Conservation (phyloP, 192 early-diverging fungal species). For the Allomyces javanicus region DNA sequence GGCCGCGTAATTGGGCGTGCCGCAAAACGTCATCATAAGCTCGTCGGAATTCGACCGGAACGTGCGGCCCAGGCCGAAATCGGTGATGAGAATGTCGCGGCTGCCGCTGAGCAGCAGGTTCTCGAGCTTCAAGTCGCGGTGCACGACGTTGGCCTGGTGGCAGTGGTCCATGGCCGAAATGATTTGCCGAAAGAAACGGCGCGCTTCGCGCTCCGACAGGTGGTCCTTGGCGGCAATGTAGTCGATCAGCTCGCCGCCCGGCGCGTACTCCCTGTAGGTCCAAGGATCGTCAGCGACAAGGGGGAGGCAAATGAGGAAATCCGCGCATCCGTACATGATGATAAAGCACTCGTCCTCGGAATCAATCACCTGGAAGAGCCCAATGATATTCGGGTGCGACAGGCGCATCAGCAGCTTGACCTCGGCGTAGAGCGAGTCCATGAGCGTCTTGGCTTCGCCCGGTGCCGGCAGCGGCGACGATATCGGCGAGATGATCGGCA, state of each 20-base stretch:
- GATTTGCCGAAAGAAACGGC: constrained; percentile 35
- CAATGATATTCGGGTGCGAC: constrained; percentile 41
- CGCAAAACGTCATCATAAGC: constrained; percentile 41
- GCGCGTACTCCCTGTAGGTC: constrained; percentile 30
- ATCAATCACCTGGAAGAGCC: constrained; percentile 38
- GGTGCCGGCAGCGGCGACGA: not conserved
- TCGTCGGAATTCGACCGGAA: constrained; percentile 22
- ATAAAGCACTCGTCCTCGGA: constrained; percentile 37
- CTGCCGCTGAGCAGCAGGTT: constrained; percentile 30
- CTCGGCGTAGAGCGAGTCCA: constrained; percentile 21
- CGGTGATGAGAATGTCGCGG: constrained; percentile 29
- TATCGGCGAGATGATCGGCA: not conserved
- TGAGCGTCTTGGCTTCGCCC: not conserved
- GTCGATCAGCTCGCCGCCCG: constrained; percentile 39
- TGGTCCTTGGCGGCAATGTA: constrained; percentile 26
- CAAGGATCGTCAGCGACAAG: not conserved
- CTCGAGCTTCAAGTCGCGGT: constrained; percentile 23
- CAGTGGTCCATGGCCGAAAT: constrained; percentile 42
- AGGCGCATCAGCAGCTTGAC: constrained; percentile 38
- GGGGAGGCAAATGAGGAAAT: not conserved
- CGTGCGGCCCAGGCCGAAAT: constrained; percentile 37
- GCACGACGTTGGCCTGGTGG: constrained; percentile 38
- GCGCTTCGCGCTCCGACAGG: constrained; percentile 27
- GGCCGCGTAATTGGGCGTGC: constrained; percentile 44
- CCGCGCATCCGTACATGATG: constrained; percentile 30